Conservation (phyloP, 257 asterid genomes). For the Solanum etuberosum region DNA sequence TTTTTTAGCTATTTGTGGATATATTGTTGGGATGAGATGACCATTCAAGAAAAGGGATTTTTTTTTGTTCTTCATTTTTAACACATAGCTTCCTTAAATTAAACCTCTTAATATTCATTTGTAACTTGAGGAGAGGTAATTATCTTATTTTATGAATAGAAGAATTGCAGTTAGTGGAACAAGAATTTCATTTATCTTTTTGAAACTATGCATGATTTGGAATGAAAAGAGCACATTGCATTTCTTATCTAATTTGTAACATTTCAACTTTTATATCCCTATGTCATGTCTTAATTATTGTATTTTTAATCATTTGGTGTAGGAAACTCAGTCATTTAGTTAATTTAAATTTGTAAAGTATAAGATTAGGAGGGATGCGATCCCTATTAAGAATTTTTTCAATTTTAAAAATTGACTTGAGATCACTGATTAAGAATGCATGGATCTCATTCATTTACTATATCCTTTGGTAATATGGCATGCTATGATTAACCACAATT, state of each 20-base stretch:
- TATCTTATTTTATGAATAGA: not conserved
- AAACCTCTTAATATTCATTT: not conserved
- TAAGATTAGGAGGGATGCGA: not conserved
- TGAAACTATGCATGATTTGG: not conserved
- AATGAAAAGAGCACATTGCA: not conserved
- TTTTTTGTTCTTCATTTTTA: not conserved
- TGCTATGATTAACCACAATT: not conserved
- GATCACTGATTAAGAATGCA: not conserved
- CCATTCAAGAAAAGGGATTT: not conserved
- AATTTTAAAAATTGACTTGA: not conserved
- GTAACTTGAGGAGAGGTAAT: not conserved
- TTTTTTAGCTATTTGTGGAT: not conserved
- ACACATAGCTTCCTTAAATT: not conserved
- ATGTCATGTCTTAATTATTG: not conserved
- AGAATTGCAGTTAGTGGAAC: not conserved
- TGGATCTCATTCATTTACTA: not conserved
- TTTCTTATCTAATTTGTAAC: not conserved
- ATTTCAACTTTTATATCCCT: not conserved
- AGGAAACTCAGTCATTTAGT: not conserved
- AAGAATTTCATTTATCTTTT: not conserved
- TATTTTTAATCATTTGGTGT: not conserved
- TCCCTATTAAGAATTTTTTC: not conserved
- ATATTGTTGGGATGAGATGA: not conserved
- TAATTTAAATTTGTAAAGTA: not conserved
- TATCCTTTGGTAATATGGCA: not conserved